Evolutionary conservation across 805 yeast species (phyloP), one percentile per base, ranked within the genome.

Genomic region (Huiozyma sinensis): DNA sequence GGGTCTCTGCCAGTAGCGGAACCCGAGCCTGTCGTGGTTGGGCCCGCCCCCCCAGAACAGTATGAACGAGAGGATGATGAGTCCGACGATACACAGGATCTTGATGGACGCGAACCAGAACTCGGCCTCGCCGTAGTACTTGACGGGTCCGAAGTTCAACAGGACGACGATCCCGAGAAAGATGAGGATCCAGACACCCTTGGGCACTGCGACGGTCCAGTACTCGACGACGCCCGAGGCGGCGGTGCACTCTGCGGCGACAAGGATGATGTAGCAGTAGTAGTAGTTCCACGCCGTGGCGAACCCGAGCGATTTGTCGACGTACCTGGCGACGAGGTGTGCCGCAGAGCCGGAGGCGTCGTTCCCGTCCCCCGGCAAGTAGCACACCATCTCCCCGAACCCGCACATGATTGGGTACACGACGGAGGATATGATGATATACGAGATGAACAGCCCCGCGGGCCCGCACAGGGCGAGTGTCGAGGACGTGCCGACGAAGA

Each of bases 401-500:
- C 76, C 68, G 54, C 72, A 72, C 81, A 80, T 79, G 39, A 81
- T 76, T 49, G 76, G 73, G 61, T 73, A 82, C 35, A 83, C 79
- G 44, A 80, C 76, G 38, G 75, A 64, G 8, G 85, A 79, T 56
- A 83, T 72, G 39, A 79, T 64, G 28, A 77, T 49, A 57, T 82
- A 84, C 9, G 87, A 78, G 27, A 77, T 65, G 34, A 84, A 69
- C 33, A 77, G 51, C 29, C 75, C 76, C 1, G 81, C 84, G n/a
- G 92, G 90, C 28, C 92, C 92, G 58, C 86, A 83, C 31, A 71
- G 67, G 13, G 71, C 51, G 42, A 83, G 63, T 2, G 84, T 73
- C 12, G 71, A 62, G 47, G 85, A 84, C 2, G 87, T 74, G 56
- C 87, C 86, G 31, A 86, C 82, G 48, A 86, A 77, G 42, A 86